Evolutionary conservation across 257 asterid species (phyloP).

Genomic region (Scutellaria galericulata): DNA sequence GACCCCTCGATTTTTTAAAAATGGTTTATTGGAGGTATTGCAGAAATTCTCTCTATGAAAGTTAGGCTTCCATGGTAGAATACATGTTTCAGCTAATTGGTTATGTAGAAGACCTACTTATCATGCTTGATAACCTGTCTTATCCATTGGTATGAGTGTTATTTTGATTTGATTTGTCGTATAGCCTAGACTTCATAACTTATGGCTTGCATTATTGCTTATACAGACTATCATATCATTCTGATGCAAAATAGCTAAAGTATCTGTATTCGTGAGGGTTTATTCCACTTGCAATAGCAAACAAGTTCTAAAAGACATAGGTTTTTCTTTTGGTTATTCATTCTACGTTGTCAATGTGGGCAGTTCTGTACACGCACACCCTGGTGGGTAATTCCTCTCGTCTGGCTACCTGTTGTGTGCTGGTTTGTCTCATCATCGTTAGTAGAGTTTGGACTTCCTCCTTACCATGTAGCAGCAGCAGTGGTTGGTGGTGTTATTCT

Average conservation of each 20-base stretch:
- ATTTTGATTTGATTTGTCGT: slow-evolving; percentile 8
- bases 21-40: slow-evolving; percentile 57
- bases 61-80: background rate
- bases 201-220: background rate
- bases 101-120: too few relatives aligned
- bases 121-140: too few relatives aligned
- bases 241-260: background rate
- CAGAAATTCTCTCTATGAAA: background rate
- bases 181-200: background rate
- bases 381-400: slow-evolving; percentile 75
- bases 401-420: slow-evolving; percentile 77
- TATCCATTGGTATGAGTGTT: background rate
- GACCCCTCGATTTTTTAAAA: slow-evolving; percentile 62
- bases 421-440: slow-evolving; percentile 48
- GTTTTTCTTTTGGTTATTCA: slow-evolving; percentile 1
- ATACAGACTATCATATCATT: background rate
- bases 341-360: slow-evolving; percentile 24
- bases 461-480: slow-evolving; percentile 48
- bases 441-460: slow-evolving; percentile 44
- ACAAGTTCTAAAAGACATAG: slow-evolving; percentile 1
- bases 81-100: too few relatives aligned
- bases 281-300: background rate
- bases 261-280: background rate
- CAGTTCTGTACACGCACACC: slow-evolving; percentile 71
- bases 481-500: slow-evolving; percentile 49